Evolutionary conservation across 805 yeast genomes (phyloP).

Genomic region (Dipodascopsis tothii): DNA sequence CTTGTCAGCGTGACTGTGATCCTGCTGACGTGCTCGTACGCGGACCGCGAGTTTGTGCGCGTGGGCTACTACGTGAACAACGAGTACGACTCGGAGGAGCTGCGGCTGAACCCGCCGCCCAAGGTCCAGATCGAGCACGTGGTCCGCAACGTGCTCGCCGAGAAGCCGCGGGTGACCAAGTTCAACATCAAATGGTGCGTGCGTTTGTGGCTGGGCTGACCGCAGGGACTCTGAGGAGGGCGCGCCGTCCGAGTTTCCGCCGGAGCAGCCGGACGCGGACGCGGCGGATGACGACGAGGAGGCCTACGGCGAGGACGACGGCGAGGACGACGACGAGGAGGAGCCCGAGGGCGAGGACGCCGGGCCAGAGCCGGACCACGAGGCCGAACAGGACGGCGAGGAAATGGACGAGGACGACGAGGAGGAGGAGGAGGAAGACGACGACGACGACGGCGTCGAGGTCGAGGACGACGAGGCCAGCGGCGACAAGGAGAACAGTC

Average conservation of each 20-base stretch:
- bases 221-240: slow-evolving; percentile 55
- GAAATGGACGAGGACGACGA: slow-evolving; percentile 24
- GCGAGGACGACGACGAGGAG: slow-evolving; percentile 18
- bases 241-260: slow-evolving; percentile 60
- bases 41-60: slow-evolving; percentile 88
- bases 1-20: slow-evolving; percentile 93
- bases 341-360: slow-evolving; percentile 19
- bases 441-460: slow-evolving; percentile 1
- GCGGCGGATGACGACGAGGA: slow-evolving; percentile 29
- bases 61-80: slow-evolving; percentile 97
- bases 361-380: slow-evolving; percentile 15
- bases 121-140: slow-evolving; percentile 37
- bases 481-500: no score
- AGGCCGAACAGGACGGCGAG: slow-evolving; percentile 13
- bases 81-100: slow-evolving; percentile 88
- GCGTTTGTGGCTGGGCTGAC: slow-evolving; percentile 1
- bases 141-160: slow-evolving; percentile 88
- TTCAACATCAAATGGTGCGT: slow-evolving; percentile 85
- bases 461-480: slow-evolving; percentile 2
- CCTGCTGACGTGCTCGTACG: slow-evolving; percentile 82
- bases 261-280: slow-evolving; percentile 58
- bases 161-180: slow-evolving; percentile 93
- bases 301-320: slow-evolving; percentile 30
- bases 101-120: slow-evolving; percentile 48
- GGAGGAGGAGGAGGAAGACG: slow-evolving; percentile 15